A percentile compares a stretch with the other conserved stretches of the same genome.
Conservation (phyloP, 1,284 basidiomycete species). For the Amylostereum areolatum region DNA sequence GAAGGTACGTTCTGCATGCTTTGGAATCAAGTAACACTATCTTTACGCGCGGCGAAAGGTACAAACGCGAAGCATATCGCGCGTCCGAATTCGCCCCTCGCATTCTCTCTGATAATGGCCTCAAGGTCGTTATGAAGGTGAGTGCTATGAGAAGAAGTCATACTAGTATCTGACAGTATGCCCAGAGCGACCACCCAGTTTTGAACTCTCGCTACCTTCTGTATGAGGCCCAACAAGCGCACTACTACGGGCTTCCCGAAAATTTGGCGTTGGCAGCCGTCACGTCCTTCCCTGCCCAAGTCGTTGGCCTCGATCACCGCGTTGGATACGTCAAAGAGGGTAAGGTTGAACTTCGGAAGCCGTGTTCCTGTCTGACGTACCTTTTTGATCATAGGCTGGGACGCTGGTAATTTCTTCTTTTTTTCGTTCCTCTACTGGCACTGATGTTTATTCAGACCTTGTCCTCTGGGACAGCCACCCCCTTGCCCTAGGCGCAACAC, state of each 20-base stretch:
- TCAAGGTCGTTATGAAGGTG: conserved; percentile 68
- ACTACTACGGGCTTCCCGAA: conserved; percentile 47
- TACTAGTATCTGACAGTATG: conserved; percentile 15
- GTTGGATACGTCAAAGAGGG: conserved; percentile 57
- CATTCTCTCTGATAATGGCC: conserved; percentile 60
- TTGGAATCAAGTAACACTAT: background rate
- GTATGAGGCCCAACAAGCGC: conserved; percentile 67
- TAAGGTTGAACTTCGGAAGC: conserved; percentile 13
- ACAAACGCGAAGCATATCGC: conserved; percentile 77
- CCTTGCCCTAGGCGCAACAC: conserved; percentile 64
- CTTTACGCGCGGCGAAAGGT: conserved; percentile 29
- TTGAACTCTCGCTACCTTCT: conserved; percentile 62
- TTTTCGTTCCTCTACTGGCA: conserved; percentile 23
- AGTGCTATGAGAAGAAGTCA: conserved; percentile 16
- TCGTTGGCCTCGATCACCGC: conserved; percentile 61
- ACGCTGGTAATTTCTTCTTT: conserved; percentile 23
- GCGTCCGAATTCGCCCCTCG: conserved; percentile 74
- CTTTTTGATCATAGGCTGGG: conserved; percentile 18
- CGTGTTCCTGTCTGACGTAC: background rate
- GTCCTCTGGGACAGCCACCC: conserved; percentile 88
- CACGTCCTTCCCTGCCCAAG: conserved; percentile 55
- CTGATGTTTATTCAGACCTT: conserved; percentile 40
- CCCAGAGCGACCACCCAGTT: conserved; percentile 61
- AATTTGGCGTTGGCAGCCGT: conserved; percentile 50
- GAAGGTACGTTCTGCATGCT: conserved; percentile 18